Conservation (phyloP, 768 basidiomycete genomes). For the Lactarius trivialis region DNA sequence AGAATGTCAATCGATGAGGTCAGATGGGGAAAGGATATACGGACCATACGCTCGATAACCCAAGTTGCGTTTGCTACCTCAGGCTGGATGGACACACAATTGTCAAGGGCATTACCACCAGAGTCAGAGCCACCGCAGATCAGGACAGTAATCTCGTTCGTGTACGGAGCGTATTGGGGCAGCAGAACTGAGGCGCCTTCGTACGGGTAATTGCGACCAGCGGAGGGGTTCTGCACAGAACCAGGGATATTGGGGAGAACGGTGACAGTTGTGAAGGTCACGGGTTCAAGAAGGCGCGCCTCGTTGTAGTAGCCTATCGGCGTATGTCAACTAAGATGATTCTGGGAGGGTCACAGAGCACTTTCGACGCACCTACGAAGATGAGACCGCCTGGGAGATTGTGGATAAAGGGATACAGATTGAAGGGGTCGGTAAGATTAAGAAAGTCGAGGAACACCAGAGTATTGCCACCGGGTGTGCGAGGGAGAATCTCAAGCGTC, state of each 20-base stretch:
- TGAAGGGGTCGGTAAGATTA: conserved; percentile 67
- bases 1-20: background rate
- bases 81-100: conserved; percentile 64
- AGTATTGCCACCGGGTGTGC: conserved; percentile 56
- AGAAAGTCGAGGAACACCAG: conserved; percentile 58
- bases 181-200: conserved; percentile 65
- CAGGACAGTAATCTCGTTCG: conserved; percentile 58
- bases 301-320: conserved; percentile 71
- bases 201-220: conserved; percentile 71
- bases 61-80: conserved; percentile 57
- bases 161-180: conserved; percentile 68
- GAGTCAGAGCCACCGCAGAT: conserved; percentile 72
- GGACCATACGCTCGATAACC: conserved; percentile 74
- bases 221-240: conserved; percentile 62
- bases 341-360: background rate
- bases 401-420: conserved; percentile 71
- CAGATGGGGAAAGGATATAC: conserved; percentile 22
- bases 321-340: background rate
- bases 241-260: conserved; percentile 69
- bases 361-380: conserved; percentile 53
- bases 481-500: conserved; percentile 66
- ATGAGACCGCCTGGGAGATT: conserved; percentile 62
- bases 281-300: conserved; percentile 65
- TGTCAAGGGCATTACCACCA: conserved; percentile 48
- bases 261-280: conserved; percentile 53